These are phyloP conservation scores for Geotrichum macrosporum DNA, from an alignment of 1,139 yeast genomes.

Conservation along the genomic window DNA sequence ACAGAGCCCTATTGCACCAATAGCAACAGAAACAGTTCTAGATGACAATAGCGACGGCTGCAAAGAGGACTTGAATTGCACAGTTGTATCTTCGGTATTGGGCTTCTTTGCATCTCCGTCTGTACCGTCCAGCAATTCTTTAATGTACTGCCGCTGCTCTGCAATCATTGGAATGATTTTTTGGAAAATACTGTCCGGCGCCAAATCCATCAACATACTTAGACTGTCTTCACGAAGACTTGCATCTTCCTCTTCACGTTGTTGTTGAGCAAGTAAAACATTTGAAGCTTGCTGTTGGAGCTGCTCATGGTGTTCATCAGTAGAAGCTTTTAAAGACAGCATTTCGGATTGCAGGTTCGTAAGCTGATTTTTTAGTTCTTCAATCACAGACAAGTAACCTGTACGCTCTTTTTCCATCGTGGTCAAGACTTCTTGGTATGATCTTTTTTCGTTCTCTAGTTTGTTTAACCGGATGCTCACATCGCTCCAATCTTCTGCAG, in stretches of 20 bases:
- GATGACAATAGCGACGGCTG: background rate
- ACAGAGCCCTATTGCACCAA: constrained; percentile 5
- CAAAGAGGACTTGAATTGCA: background rate
- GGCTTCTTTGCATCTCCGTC: background rate
- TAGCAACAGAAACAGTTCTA: background rate
- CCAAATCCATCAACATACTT: constrained; percentile 8
- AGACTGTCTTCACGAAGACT: background rate
- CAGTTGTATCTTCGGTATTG: too few species aligned
- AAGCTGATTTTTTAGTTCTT: constrained; percentile 14
- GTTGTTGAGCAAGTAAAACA: too few species aligned
- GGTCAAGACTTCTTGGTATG: constrained; percentile 13
- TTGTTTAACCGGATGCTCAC: constrained; percentile 10
- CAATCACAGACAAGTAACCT: constrained; percentile 9
- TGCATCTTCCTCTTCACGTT: background rate
- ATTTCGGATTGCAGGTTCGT: constrained; percentile 13
- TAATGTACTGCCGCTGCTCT: constrained; percentile 17
- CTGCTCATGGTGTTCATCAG: constrained; percentile 8
- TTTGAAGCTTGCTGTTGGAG: background rate
- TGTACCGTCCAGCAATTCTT: constrained; percentile 11
- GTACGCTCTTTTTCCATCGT: constrained; percentile 17
- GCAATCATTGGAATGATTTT: constrained; percentile 17
- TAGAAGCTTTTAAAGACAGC: constrained; percentile 5
- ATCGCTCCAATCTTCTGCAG: constrained; percentile 13
- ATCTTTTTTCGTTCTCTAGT: constrained; percentile 13
- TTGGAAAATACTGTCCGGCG: constrained; percentile 16